Percentiles rank a stretch among this genome's conserved stretches.
phyloP scores from a whole-genome alignment of 805 yeast genomes.

The Zygoascus tannicola region DNA sequence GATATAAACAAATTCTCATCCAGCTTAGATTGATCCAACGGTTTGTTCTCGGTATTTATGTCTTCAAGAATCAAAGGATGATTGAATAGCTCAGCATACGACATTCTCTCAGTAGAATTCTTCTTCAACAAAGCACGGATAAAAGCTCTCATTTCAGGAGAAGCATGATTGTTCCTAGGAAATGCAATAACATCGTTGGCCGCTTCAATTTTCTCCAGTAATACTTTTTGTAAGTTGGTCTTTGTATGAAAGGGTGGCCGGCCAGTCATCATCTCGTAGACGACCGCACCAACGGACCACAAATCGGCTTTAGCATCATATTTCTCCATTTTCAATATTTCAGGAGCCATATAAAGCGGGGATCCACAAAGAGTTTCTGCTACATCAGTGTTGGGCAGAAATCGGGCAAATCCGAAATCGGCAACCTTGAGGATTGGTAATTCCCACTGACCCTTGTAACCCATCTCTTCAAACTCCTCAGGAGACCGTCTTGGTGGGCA shows the following conservation, averaged over 20 bases:
- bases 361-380: slow-evolving; percentile 98
- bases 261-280: slow-evolving; percentile 94
- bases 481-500: slow-evolving; percentile 72
- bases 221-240: slow-evolving; percentile 87
- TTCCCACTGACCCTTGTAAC: slow-evolving; percentile 75
- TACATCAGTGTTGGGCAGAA: slow-evolving; percentile 83
- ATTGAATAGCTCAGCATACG: slow-evolving; percentile 78
- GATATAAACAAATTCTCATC: slow-evolving; percentile 78
- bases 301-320: slow-evolving; percentile 95
- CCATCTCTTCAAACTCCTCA: slow-evolving; percentile 43
- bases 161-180: slow-evolving; percentile 55
- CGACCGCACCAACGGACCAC: slow-evolving; percentile 97
- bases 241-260: slow-evolving; percentile 92
- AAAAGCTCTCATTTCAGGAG: slow-evolving; percentile 55
- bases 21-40: slow-evolving; percentile 55
- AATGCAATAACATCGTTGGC: slow-evolving; percentile 70
- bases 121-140: slow-evolving; percentile 70
- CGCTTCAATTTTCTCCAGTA: slow-evolving; percentile 75
- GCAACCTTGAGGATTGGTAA: slow-evolving; percentile 89
- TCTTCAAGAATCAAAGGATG: slow-evolving; percentile 56
- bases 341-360: slow-evolving; percentile 98
- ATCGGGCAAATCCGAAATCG: slow-evolving; percentile 95
- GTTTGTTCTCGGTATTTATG: slow-evolving; percentile 29
- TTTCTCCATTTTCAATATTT: slow-evolving; percentile 84
- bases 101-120: slow-evolving; percentile 80